Conservation (phyloP, 1,139 yeast genomes). For the Magnusiomyces suaveolens region DNA sequence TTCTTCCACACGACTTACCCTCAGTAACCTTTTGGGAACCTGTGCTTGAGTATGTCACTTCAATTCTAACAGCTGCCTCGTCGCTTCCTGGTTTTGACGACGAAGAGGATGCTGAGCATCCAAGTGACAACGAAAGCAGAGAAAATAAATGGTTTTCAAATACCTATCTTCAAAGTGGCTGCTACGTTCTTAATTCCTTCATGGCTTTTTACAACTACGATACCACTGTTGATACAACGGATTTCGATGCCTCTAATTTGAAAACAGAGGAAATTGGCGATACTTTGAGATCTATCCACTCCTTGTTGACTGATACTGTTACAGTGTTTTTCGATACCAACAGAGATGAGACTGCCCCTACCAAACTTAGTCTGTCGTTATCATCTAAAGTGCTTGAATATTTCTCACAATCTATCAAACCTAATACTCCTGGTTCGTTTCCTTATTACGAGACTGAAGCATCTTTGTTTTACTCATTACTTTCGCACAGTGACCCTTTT, state of each 20-base stretch:
- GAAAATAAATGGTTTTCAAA: not conserved
- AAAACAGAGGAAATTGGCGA: not conserved
- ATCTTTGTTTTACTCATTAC: not conserved
- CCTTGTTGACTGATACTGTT: constrained; percentile 51
- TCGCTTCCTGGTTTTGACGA: not conserved
- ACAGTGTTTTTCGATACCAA: constrained; percentile 59
- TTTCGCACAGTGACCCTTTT: not conserved
- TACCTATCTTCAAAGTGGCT: not conserved
- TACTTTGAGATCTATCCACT: constrained; percentile 33
- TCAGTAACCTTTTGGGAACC: not conserved
- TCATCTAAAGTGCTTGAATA: not conserved
- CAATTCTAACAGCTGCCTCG: not conserved
- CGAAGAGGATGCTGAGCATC: not conserved
- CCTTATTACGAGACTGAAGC: not conserved
- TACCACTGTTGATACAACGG: not conserved
- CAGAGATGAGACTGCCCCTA: constrained; percentile 40
- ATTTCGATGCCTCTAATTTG: not conserved
- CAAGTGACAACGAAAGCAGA: not conserved
- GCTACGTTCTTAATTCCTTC: not conserved
- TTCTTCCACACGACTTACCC: not conserved
- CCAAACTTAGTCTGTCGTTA: constrained; percentile 15
- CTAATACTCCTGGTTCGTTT: not conserved
- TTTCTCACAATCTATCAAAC: not conserved
- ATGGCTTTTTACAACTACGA: not conserved
- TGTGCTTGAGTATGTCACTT: not conserved